phyloP scores from a whole-genome alignment of 331 rosid species.

The Phaseolus coccineus region DNA sequence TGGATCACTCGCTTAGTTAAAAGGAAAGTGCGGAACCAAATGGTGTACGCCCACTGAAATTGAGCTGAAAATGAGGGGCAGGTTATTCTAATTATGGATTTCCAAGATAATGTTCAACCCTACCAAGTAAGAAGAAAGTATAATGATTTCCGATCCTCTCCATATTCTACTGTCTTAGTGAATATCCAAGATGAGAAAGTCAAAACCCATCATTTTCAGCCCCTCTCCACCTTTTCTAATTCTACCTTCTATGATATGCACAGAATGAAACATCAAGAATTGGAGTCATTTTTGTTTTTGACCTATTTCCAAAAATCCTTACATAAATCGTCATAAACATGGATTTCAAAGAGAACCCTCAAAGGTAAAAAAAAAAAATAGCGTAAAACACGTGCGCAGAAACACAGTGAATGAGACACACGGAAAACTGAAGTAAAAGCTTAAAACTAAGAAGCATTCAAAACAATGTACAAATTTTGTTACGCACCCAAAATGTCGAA shows the following conservation, averaged over 20 bases:
- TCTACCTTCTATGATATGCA: background rate
- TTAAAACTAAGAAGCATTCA: background rate
- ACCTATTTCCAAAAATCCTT: background rate
- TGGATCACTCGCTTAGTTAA: background rate
- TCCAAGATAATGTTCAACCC: background rate
- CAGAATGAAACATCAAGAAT: background rate
- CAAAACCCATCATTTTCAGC: background rate
- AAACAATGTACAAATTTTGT: slow-evolving; percentile 7
- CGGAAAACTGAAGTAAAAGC: background rate
- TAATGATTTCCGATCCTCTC: background rate
- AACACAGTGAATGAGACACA: background rate
- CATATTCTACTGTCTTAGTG: background rate
- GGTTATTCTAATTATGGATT: slow-evolving; percentile 13
- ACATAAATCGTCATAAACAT: background rate
- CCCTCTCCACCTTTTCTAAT: slow-evolving; percentile 6
- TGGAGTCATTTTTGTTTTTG: background rate
- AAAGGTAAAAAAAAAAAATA: background rate
- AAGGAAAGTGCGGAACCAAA: slow-evolving; percentile 2
- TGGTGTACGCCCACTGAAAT: background rate
- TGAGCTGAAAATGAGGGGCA: background rate
- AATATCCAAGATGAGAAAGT: background rate
- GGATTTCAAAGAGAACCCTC: background rate
- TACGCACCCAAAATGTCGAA: background rate
- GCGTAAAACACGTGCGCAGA: background rate
- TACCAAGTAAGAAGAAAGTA: slow-evolving; percentile 13